Evolutionary conservation across 768 basidiomycete species (phyloP).

Genomic region (Pleurotus djamor): DNA sequence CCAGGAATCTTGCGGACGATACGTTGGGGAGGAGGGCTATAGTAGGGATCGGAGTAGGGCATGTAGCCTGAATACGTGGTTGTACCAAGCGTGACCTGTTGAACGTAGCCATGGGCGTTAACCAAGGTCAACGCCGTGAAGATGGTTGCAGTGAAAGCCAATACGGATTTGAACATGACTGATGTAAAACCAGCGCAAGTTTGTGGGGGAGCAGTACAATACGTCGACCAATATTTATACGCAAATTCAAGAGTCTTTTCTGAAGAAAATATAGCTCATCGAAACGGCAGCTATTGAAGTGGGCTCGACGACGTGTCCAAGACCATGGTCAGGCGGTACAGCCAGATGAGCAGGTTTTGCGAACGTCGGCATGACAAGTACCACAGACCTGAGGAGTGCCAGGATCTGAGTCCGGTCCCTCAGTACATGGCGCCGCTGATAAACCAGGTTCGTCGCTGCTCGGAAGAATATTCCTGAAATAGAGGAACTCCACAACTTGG

Average conservation of each 20-base stretch:
- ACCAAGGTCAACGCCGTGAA: slow-evolving; percentile 9
- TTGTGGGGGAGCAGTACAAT: not conserved
- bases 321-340: not conserved
- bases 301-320: not conserved
- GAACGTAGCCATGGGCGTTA: slow-evolving; percentile 33
- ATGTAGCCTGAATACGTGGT: slow-evolving; percentile 31
- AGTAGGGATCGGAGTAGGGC: slow-evolving; percentile 33
- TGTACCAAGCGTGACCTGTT: slow-evolving; percentile 30
- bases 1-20: slow-evolving; percentile 42
- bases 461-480: slow-evolving; percentile 5
- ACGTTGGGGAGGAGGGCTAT: slow-evolving; percentile 29
- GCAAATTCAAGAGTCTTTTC: not conserved
- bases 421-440: too few species aligned
- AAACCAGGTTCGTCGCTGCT: not conserved
- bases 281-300: not conserved
- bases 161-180: not conserved
- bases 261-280: not conserved
- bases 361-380: not conserved
- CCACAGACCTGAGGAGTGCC: not conserved
- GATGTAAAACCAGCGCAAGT: not conserved
- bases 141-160: not conserved
- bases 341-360: not conserved
- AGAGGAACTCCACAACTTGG: not conserved
- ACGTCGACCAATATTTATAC: not conserved
- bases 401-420: not conserved